Percentiles rank a stretch among this genome's conserved stretches.
Evolutionary conservation across 2,329 filamentous ascomycete species (phyloP).

Genomic region (Diplodia intermedia): DNA sequence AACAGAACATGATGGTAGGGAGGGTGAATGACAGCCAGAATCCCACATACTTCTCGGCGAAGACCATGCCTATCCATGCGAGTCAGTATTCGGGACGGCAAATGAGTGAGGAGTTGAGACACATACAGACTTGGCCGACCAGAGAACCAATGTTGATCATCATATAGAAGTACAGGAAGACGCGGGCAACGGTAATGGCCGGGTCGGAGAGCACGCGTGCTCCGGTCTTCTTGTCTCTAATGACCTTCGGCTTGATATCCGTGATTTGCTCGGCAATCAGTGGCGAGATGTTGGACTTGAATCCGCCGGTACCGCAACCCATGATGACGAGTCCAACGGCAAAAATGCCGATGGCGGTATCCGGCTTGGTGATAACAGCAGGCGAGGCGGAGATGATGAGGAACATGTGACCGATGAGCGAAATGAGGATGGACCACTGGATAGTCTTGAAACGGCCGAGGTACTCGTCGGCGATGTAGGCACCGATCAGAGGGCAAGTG

Average conservation of each 20-base stretch:
- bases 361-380: constrained; percentile 51
- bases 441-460: constrained; percentile 70
- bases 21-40: constrained; percentile 76
- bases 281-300: constrained; percentile 61
- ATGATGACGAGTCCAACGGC: constrained; percentile 59
- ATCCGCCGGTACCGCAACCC: constrained; percentile 56
- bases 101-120: not conserved
- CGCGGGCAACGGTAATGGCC: constrained; percentile 69
- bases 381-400: constrained; percentile 63
- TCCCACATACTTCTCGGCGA: constrained; percentile 76
- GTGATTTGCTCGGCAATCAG: constrained; percentile 74
- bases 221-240: constrained; percentile 59
- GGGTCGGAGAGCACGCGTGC: constrained; percentile 75
- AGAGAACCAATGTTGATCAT: constrained; percentile 73
- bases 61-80: constrained; percentile 67
- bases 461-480: constrained; percentile 64
- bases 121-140: constrained; percentile 54
- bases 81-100: not conserved
- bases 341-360: constrained; percentile 57
- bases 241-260: constrained; percentile 64
- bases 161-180: constrained; percentile 75
- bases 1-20: constrained; percentile 69
- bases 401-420: constrained; percentile 61
- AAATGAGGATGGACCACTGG: constrained; percentile 55
- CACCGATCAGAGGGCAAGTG: constrained; percentile 56